These are phyloP conservation scores for Micractinium sp. DNA, from an alignment of 139 green algal genomes.

Conservation along the genomic window DNA sequence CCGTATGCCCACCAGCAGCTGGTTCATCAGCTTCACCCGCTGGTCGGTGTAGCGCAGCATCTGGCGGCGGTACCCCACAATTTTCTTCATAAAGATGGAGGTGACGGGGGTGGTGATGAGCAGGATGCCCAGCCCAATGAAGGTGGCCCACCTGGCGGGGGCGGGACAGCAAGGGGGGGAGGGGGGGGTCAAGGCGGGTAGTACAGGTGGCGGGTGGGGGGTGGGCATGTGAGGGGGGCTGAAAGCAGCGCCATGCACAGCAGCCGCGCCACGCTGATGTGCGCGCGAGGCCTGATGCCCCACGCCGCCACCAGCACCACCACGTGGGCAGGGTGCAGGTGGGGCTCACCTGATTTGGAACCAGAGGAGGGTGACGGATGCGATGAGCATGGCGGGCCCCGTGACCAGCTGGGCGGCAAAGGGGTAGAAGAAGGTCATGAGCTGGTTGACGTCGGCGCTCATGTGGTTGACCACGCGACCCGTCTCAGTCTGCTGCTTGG, in stretches of 20 bases:
- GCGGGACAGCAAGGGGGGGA: not conserved
- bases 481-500: conserved; percentile 53
- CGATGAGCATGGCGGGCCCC: conserved; percentile 77
- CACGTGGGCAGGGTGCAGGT: too few relatives aligned
- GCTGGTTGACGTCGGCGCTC: conserved; percentile 62
- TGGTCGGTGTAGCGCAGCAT: conserved; percentile 88
- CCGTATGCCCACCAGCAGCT: conserved; percentile 74
- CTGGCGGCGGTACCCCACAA: conserved; percentile 52
- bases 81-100: conserved; percentile 71
- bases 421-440: conserved; percentile 62
- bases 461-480: conserved; percentile 64
- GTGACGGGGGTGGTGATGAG: conserved; percentile 77
- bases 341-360: conserved; percentile 70
- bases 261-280: too few relatives aligned
- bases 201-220: too few relatives aligned
- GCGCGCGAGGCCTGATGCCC: too few relatives aligned
- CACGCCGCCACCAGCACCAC: too few relatives aligned
- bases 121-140: conserved; percentile 89
- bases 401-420: conserved; percentile 56
- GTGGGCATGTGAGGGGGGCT: too few relatives aligned
- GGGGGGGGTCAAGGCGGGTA: not conserved
- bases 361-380: conserved; percentile 84
- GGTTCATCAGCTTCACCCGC: conserved; percentile 88
- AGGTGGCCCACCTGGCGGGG: conserved; percentile 71
- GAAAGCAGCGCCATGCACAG: too few relatives aligned